Evolutionary conservation across 2,329 filamentous ascomycete species (phyloP), one percentile per base, ranked within the genome.

Genomic region (Aphanoascus verrucosus): DNA sequence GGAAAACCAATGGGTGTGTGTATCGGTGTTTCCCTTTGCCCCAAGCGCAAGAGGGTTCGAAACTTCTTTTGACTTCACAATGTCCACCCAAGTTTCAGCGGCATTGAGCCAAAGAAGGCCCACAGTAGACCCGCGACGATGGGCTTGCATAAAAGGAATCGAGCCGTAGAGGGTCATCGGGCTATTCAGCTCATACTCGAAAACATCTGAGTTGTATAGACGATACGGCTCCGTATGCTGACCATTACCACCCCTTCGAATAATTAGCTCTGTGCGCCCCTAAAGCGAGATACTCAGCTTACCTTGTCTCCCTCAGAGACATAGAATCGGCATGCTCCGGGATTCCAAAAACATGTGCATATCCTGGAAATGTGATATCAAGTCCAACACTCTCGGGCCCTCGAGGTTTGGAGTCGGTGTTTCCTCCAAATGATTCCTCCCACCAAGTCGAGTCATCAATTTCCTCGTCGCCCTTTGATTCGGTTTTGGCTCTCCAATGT

Each of bases 101-200:
- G 83, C 88, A 66, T 96, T 98, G 53, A 98, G 79, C 93, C 93
- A 98, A 71, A 98, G 95, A 12, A 98, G 84, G 58, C 89, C 93
- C 31, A 97, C 91, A 0, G 88, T 93, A 0, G 91, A 97, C 64
- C 85, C 86, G 68, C 91, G 94, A 63, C 86, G 86, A 66, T 98
- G 91, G 15, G 93, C 93, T 69, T 97, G 93, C 88, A 98, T 94
- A 65, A 97, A 87, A 1, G 93, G 93, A 61, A 98, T 97, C 6
- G 89, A 77, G n/a, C 93, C 93, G 64, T 98, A 98, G 1, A 98
- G 78, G 0, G 93, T 97, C 93, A 98, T 98, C 0, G 93, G 90
- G 69, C 89, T 97, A 69, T 97, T 87, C 62, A 96, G 79, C 62
- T 95, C 84, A 68, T 98, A 98, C 72, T 98, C 93, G 62, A 98